phyloP scores from a whole-genome alignment of 2,329 filamentous ascomycete species.

The Talaromyces sp. region DNA sequence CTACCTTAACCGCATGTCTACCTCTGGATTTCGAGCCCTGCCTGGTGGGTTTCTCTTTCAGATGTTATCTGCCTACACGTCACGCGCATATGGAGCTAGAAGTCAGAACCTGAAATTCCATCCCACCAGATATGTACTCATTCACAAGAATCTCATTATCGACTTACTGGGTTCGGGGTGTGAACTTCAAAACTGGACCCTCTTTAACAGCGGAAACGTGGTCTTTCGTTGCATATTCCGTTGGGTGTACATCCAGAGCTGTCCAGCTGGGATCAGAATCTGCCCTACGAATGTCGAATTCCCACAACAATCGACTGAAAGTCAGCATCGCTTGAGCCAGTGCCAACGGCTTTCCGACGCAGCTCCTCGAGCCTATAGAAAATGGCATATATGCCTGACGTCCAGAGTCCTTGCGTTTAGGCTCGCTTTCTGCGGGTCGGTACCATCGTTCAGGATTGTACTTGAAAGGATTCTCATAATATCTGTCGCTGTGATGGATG shows the following conservation, averaged over 20 bases:
- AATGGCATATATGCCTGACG: background rate
- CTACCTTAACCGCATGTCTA: too few species aligned
- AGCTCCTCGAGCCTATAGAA: background rate
- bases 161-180: background rate
- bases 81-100: too few species aligned
- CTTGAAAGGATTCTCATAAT: background rate
- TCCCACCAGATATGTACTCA: too few species aligned
- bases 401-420: background rate
- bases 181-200: conserved; percentile 1
- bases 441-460: conserved; percentile 11
- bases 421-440: background rate
- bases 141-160: too few species aligned
- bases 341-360: conserved; percentile 1
- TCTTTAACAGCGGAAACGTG: background rate
- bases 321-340: background rate
- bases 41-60: too few species aligned
- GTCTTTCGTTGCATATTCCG: conserved; percentile 2
- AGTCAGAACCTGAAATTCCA: too few species aligned
- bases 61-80: too few species aligned
- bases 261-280: background rate
- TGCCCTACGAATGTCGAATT: conserved; percentile 5
- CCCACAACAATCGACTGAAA: background rate
- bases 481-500: conserved; percentile 13
- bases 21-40: too few species aligned
- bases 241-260: background rate